Evolutionary conservation across 2,329 filamentous ascomycete species (phyloP), one percentile per base, ranked within the genome.

Genomic region (Fusarium sp.): DNA sequence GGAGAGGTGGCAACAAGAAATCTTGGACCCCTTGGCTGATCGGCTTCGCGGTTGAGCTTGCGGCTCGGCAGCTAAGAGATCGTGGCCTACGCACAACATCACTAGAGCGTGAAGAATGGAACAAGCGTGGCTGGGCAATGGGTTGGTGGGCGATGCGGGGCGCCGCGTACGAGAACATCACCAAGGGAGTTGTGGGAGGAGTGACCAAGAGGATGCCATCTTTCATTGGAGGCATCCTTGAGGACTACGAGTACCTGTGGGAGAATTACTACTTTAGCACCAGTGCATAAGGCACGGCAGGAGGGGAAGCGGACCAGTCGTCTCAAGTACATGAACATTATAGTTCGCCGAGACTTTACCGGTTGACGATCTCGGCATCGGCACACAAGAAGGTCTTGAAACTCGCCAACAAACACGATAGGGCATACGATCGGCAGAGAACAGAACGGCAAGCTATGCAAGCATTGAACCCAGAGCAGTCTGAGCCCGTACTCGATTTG

Each of bases 191-290:
- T 15, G 90, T 95, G 9, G 83, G 83, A 30, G 91, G 89, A 73
- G 85, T 97, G 69, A 90, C 88, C 70, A 91, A 90, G 75, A 89
- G 92, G 52, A 84, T 97, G 78, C 87, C 96, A 46, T 89, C 92
- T 69, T 87, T 99, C 76, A 84, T 97, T 23, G 92, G 90, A 10
- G 93, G 92, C 58, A 91, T 99, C 45, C 80, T 98, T 67, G 94
- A 97, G 77, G 96, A 99, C 78, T 99, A 99, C 77, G 93, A 97
- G 79, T 98, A 96, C 78, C 84, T 99, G 32, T 99, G 96, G 96
- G 94, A 97, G 80, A 94, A 96, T 73, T 98, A 97, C 79, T 96
- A 98, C 80, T 99, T 98, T 79, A 88, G 86, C 77, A 88, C 87
- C 35, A 87, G 84, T 56, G 76, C 78, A 73, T 65, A 58, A 68